Conservation (phyloP, 202 grass and related monocot genomes). For the Panicum virgatum region DNA sequence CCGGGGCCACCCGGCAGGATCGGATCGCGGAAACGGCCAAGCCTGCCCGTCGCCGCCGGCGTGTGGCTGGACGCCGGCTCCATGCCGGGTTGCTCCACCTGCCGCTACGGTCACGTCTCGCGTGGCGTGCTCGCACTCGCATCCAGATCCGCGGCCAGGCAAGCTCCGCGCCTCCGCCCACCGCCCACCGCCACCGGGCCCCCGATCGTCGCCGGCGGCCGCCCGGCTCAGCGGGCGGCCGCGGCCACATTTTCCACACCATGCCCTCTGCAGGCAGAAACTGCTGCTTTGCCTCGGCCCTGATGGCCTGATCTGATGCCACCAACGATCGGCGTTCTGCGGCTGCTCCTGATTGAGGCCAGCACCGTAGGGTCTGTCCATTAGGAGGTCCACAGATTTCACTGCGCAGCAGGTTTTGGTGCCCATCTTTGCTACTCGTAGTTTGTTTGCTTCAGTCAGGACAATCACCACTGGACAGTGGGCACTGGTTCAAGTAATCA, state of each 20-base stretch:
- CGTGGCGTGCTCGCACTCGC: neutral
- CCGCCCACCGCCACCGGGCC: neutral
- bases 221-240: neutral
- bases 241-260: too few species aligned
- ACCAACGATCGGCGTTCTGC: too few species aligned
- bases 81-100: slow-evolving; percentile 18
- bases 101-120: slow-evolving; percentile 6
- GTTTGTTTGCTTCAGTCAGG: neutral
- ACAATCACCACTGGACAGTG: too few species aligned
- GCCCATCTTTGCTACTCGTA: neutral
- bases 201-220: neutral
- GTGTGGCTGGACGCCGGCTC: neutral
- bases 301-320: too few species aligned
- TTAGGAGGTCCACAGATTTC: neutral
- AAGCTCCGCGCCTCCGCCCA: too few species aligned
- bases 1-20: neutral
- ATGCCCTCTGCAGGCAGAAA: too few species aligned
- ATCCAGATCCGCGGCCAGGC: neutral
- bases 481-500: neutral
- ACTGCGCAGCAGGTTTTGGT: neutral
- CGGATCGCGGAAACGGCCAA: neutral
- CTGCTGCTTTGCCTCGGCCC: too few species aligned
- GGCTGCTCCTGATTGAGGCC: too few species aligned
- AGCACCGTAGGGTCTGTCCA: too few species aligned
- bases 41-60: neutral